Percentiles rank a stretch among this genome's conserved stretches.
Evolutionary conservation across 2,329 filamentous ascomycete species (phyloP).

Genomic region (Nemania serpens): DNA sequence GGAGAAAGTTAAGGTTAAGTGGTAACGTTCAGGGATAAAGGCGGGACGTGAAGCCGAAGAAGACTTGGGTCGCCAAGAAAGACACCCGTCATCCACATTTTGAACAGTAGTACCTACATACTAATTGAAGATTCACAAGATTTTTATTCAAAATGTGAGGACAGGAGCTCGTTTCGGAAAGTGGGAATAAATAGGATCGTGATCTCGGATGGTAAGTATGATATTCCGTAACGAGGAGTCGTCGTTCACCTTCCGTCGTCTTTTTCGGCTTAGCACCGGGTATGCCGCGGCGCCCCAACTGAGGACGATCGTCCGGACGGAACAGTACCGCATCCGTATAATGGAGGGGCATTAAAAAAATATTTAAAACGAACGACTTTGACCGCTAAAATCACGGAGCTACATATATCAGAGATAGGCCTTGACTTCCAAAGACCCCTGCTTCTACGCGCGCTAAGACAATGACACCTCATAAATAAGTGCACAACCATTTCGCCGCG

Average conservation of each 20-base stretch:
- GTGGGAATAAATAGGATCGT: background rate
- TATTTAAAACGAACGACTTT: background rate
- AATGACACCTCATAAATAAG: background rate
- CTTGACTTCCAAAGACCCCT: background rate
- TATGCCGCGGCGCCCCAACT: background rate
- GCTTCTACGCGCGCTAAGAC: background rate
- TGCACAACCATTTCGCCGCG: background rate
- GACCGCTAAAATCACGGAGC: background rate
- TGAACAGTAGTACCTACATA: background rate
- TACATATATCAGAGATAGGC: background rate
- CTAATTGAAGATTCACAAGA: background rate
- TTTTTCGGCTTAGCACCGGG: conserved; percentile 22
- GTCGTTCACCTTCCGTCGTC: conserved; percentile 14
- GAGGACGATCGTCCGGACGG: background rate
- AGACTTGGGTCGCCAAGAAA: conserved; percentile 15
- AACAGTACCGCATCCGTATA: conserved; percentile 1
- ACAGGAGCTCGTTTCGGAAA: too few relatives aligned
- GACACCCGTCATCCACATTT: conserved; percentile 2
- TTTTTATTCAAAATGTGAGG: background rate
- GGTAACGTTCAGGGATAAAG: background rate
- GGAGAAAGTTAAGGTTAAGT: background rate
- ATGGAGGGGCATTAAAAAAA: background rate
- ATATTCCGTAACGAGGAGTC: conserved; percentile 4
- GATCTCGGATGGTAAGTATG: background rate
- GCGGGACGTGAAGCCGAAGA: conserved; percentile 15